Base-by-base conservation (phyloP, 192 early-diverging fungal species). In the Oehlia diaphana region DNA sequence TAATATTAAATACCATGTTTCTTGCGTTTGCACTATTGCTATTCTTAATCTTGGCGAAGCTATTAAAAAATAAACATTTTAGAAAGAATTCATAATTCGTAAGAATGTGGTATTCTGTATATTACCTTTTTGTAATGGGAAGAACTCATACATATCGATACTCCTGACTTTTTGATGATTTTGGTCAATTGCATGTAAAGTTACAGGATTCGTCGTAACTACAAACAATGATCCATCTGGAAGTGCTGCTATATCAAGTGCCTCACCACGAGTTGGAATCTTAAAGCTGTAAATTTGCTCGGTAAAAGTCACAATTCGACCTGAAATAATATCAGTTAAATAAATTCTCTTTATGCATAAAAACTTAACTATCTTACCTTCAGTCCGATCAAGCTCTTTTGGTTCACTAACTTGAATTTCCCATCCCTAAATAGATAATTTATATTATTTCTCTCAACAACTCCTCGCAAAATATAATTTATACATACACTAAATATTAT, bases 91-190 rank as follows among this genome's bases (percentile, higher is more conserved):
- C 44, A 10, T 47, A 47, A 47, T 47, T 12, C 10, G 0, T n/a
- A n/a, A 68, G 0, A 39, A 14, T 67, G 2, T 0, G 13, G 4
- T 68, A 37, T 6, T 19, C 4, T 16, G 0, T 37, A 16, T 8
- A 19, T 47, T 78, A 76, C 80, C 81, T 65, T 83, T 81, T 69
- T 88, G 87, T 1, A 90, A 77, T 12, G 93, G 93, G 82, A 93
- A 92, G 72, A 92, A 94, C 81, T 94, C 93, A 70, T 93, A 92
- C 77, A 94, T 83, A 68, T 92, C 90, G 0, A 92, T 80, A 13
- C 83, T 89, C 2, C 86, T 79, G 63, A 88, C 74, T 21, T 82
- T 84, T 13, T 86, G 79, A 50, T 92, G 91, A 13, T 80, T 82
- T 8, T 84, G 81, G 76, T 87, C 86, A 31, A 91, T 80, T 72